Base-by-base conservation (phyloP, 352 stramenopile genomes). In the Aphanomyces invadans region DNA sequence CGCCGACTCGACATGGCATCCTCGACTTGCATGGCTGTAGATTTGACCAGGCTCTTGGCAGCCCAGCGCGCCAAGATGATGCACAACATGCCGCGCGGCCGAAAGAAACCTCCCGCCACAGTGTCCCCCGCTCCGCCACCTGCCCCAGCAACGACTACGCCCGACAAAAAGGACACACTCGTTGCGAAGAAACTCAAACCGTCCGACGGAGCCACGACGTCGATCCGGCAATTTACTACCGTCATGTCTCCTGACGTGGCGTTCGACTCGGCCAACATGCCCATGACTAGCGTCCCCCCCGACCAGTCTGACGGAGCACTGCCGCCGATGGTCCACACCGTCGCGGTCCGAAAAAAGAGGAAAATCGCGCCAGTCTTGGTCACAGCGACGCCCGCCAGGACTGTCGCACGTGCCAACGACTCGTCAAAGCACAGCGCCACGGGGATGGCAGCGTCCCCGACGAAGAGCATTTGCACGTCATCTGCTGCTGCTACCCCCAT, bases 311-410 rank as follows among this genome's bases (percentile, higher is more conserved):
- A n/a, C n/a, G n/a, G n/a, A n/a, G n/a, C n/a, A n/a, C n/a, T n/a
- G n/a, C n/a, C 59, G 2, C 65, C 64, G 42, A 62, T 54, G 11
- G 70, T 93, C 26, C 89, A 91, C 69, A 75, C 76, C 32, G 65
- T 94, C n/a, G 78, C 89, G 52, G 85, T 88, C 44, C 81, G 80
- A 48, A 94, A 94, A 69, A 92, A 92, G 72, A 80, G 81, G 45
- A 90, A 87, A 73, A 89, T 90, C 56, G 74, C 75, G 15, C 76
- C 81, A 21, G 75, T 73, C 46, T 69, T 78, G 9, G 74, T 87
- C 53, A 45, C 62, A 21, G 15, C 51, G 1, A 28, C 55, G 12
- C 9, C 33, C 17, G 33, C 17, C 55, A 17, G 11, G 23, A 25
- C 55, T 21, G 33, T 19, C 11, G 28, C 36, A 2, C 25, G 12